These are phyloP conservation scores for Boletellus emodensis DNA, from an alignment of 768 basidiomycete species.

Conservation along the genomic window DNA sequence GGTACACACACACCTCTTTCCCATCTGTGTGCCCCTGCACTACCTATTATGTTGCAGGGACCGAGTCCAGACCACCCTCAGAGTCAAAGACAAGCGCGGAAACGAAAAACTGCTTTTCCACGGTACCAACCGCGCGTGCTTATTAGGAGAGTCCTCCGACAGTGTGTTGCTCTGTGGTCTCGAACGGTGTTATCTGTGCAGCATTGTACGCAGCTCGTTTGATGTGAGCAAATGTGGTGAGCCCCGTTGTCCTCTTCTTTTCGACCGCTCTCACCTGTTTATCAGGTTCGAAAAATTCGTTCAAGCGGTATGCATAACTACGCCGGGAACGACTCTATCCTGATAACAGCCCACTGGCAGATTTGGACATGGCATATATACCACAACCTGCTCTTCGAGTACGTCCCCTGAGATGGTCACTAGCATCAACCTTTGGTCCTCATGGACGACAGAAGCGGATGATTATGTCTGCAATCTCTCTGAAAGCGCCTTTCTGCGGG, in stretches of 20 bases:
- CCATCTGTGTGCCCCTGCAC: constrained; percentile 8
- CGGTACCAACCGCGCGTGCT: constrained; percentile 59
- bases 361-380: constrained; percentile 70
- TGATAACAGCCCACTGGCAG: constrained; percentile 27
- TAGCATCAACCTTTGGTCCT: background rate
- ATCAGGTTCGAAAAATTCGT: constrained; percentile 52
- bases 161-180: constrained; percentile 47
- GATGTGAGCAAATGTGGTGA: constrained; percentile 56
- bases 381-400: constrained; percentile 65
- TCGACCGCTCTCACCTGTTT: constrained; percentile 8
- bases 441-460: constrained; percentile 51
- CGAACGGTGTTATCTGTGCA: constrained; percentile 52
- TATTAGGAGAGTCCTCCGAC: constrained; percentile 49
- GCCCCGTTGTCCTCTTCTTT: constrained; percentile 14
- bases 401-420: constrained; percentile 14
- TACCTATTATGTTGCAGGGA: constrained; percentile 14
- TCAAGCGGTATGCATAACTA: constrained; percentile 38
- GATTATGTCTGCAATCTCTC: constrained; percentile 51
- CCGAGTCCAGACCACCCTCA: constrained; percentile 25
- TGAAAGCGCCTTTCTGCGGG: constrained; percentile 41
- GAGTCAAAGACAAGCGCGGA: constrained; percentile 29
- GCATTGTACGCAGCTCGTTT: constrained; percentile 55
- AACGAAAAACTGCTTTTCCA: constrained; percentile 65
- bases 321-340: background rate
- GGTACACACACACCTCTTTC: constrained; percentile 37